Conservation (phyloP, 305 asterid species). For the Solanum hybrid region DNA sequence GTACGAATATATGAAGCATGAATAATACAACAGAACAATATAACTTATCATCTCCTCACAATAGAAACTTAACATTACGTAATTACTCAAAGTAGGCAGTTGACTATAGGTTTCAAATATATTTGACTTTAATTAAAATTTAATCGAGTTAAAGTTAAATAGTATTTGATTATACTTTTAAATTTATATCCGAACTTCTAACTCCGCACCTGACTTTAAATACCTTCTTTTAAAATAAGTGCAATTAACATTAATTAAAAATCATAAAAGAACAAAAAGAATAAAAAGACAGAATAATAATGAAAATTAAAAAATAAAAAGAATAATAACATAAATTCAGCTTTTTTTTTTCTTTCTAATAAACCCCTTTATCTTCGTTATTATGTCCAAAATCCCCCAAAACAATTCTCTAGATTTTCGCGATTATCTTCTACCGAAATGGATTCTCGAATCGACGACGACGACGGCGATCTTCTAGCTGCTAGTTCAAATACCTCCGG, state of each 20-base stretch:
- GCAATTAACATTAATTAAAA: background rate
- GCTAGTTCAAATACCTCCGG: constrained; percentile 6
- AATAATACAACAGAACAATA: background rate
- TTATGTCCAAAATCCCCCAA: background rate
- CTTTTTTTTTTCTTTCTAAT: background rate
- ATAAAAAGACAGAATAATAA: background rate
- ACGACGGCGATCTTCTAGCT: constrained; percentile 20
- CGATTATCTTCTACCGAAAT: constrained; percentile 12
- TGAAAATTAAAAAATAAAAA: background rate
- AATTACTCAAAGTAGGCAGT: background rate
- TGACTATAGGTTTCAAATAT: background rate
- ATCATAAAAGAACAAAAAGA: background rate
- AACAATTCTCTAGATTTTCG: constrained; percentile 7
- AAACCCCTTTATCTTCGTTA: background rate
- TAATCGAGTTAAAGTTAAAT: background rate
- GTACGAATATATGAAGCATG: background rate
- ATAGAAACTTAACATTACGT: background rate
- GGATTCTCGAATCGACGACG: constrained; percentile 24
- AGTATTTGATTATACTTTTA: background rate
- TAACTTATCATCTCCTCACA: background rate
- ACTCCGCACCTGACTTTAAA: fast-evolving
- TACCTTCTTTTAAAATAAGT: background rate
- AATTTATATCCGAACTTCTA: background rate
- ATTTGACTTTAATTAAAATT: background rate
- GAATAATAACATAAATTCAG: background rate